These are phyloP conservation scores for Acidiella bohemica DNA, from an alignment of 495 filamentous ascomycete genomes.

Conservation along the genomic window DNA sequence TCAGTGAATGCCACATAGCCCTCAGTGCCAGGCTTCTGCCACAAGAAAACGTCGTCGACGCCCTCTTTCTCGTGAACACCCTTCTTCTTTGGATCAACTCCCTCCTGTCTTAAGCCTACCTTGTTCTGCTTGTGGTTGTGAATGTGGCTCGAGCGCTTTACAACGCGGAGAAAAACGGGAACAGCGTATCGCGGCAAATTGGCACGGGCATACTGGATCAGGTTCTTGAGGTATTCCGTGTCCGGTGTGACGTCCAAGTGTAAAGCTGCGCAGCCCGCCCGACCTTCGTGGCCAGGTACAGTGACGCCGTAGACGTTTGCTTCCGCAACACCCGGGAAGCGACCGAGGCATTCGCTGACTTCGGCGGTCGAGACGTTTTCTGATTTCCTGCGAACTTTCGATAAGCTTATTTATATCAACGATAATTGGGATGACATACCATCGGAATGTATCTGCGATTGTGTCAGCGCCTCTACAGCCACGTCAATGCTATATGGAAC, in stretches of 20 bases:
- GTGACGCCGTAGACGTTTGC: slow-evolving; percentile 29
- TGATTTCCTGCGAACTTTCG: slow-evolving; percentile 54
- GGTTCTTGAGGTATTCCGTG: slow-evolving; percentile 16
- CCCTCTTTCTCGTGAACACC: slow-evolving; percentile 8
- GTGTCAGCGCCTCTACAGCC: no score
- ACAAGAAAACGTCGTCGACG: slow-evolving; percentile 10
- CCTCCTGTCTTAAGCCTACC: slow-evolving; percentile 54
- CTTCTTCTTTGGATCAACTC: slow-evolving; percentile 45
- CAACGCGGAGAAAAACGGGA: slow-evolving; percentile 56
- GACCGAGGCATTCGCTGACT: slow-evolving; percentile 25
- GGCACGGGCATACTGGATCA: slow-evolving; percentile 35
- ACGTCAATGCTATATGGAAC: no score
- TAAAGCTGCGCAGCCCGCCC: slow-evolving; percentile 30
- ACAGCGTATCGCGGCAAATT: slow-evolving; percentile 65
- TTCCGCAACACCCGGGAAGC: slow-evolving; percentile 23
- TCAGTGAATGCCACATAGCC: slow-evolving; percentile 22
- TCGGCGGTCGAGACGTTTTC: slow-evolving; percentile 46
- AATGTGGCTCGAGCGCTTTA: slow-evolving; percentile 44
- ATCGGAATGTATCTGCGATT: no score
- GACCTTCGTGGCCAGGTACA: slow-evolving; percentile 29
- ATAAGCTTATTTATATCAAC: no score
- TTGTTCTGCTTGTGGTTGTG: slow-evolving; percentile 84
- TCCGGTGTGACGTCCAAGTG: neutral
- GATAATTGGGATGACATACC: no score
- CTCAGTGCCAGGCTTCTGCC: slow-evolving; percentile 11